These are phyloP conservation scores for Acer negundo DNA, from an alignment of 345 rosid genomes.

Conservation along the genomic window DNA sequence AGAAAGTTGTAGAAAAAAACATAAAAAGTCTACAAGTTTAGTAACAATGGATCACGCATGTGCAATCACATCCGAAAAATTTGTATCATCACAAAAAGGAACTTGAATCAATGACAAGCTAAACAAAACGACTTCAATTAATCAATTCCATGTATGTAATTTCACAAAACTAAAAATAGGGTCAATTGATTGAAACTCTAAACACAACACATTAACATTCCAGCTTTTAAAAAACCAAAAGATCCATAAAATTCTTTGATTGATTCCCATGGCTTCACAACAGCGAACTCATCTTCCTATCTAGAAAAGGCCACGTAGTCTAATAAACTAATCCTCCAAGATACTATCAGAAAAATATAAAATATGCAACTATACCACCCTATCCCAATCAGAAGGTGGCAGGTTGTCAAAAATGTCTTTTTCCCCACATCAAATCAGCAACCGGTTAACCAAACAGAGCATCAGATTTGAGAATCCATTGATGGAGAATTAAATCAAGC, in stretches of 20 bases:
- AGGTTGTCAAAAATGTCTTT: background rate
- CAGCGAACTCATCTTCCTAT: background rate
- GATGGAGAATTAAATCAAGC: slow-evolving; percentile 12
- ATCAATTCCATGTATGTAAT: too few relatives aligned
- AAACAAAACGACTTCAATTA: too few relatives aligned
- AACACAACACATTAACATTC: too few relatives aligned
- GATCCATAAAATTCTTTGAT: background rate
- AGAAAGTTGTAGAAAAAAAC: background rate
- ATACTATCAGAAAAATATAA: background rate
- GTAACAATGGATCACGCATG: too few relatives aligned
- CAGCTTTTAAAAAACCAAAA: background rate
- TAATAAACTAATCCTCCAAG: background rate
- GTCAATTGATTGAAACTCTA: too few relatives aligned
- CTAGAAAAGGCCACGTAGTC: background rate
- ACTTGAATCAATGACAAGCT: too few relatives aligned
- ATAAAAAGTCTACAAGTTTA: too few relatives aligned
- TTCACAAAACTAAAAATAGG: too few relatives aligned
- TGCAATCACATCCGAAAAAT: too few relatives aligned
- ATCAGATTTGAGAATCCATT: slow-evolving; percentile 13
- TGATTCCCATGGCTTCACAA: background rate
- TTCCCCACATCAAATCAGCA: slow-evolving; percentile 9
- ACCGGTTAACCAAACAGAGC: background rate
- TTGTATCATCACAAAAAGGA: too few relatives aligned
- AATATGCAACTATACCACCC: background rate
- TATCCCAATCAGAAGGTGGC: background rate